phyloP scores from a whole-genome alignment of 1,284 basidiomycete genomes.

The Gomphus bonarii region DNA sequence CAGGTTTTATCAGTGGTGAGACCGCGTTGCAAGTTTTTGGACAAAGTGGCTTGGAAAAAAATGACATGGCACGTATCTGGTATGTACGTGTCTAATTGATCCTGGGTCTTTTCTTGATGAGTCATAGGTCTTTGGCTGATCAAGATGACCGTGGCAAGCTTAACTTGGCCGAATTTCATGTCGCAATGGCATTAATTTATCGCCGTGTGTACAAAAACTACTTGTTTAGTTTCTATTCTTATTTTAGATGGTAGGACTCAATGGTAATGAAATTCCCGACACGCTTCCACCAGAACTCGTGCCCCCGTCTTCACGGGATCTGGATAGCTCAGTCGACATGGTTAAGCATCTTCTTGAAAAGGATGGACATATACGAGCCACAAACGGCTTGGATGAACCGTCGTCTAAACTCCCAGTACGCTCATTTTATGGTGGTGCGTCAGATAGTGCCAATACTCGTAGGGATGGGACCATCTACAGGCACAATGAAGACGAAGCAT shows the following conservation, averaged over 20 bases:
- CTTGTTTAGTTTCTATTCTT: background rate
- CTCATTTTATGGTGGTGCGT: constrained; percentile 52
- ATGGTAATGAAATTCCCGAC: constrained; percentile 88
- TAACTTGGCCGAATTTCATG: constrained; percentile 94
- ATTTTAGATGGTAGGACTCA: constrained; percentile 53
- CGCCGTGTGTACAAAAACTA: constrained; percentile 50
- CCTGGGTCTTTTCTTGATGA: constrained; percentile 6
- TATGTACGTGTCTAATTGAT: constrained; percentile 28
- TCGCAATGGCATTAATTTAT: constrained; percentile 98
- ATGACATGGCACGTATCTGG: constrained; percentile 94
- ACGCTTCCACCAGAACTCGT: constrained; percentile 83
- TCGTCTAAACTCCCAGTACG: constrained; percentile 57
- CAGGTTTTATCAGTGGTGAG: constrained; percentile 82
- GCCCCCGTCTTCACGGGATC: constrained; percentile 87
- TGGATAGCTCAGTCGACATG: constrained; percentile 87
- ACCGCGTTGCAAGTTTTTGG: constrained; percentile 93
- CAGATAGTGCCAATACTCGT: constrained; percentile 46
- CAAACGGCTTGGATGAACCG: constrained; percentile 38
- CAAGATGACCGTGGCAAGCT: constrained; percentile 87
- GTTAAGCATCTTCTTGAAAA: constrained; percentile 86
- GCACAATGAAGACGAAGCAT: constrained; percentile 55
- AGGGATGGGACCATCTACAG: constrained; percentile 93
- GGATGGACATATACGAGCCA: constrained; percentile 55
- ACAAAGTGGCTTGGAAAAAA: constrained; percentile 81
- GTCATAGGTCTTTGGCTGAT: constrained; percentile 78